A percentile compares a stretch with the other conserved stretches of the same genome.
Evolutionary conservation across 164 flowering plant genomes (phyloP).

Genomic region (Euptelea pleiosperma): DNA sequence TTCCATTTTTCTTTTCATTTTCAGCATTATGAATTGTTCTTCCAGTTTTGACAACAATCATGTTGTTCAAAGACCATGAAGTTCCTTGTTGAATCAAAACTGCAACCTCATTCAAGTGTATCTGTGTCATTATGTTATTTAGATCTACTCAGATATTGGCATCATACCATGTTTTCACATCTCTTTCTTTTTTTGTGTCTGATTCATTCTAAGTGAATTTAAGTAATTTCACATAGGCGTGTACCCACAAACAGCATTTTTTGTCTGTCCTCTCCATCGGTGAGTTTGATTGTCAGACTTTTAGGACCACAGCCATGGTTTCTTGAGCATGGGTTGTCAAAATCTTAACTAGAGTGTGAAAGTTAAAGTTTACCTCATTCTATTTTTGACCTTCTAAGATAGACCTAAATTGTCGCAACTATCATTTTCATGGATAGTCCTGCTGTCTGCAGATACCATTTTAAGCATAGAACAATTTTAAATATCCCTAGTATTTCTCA

Average conservation of each 20-base stretch:
- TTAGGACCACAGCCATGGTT: not conserved
- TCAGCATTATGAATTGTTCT: not conserved
- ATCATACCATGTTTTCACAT: not conserved
- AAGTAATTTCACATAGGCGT: not conserved
- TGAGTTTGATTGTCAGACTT: no score
- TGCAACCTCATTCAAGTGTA: not conserved
- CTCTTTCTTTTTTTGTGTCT: not conserved
- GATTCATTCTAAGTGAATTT: not conserved
- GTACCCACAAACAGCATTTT: not conserved
- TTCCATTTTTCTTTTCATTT: not conserved
- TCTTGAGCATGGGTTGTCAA: not conserved
- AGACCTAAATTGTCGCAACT: not conserved
- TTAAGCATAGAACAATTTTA: not conserved
- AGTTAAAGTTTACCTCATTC: not conserved
- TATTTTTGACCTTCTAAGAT: not conserved
- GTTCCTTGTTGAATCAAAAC: no score
- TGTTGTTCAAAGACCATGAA: not conserved
- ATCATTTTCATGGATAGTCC: not conserved
- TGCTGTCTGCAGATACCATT: not conserved
- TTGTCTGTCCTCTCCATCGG: no score
- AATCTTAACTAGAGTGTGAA: not conserved
- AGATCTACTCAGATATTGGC: not conserved
- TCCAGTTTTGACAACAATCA: not conserved
- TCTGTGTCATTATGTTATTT: not conserved
- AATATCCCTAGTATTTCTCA: not conserved